Conservation (phyloP, 768 basidiomycete species). For the Mycena maculata region DNA sequence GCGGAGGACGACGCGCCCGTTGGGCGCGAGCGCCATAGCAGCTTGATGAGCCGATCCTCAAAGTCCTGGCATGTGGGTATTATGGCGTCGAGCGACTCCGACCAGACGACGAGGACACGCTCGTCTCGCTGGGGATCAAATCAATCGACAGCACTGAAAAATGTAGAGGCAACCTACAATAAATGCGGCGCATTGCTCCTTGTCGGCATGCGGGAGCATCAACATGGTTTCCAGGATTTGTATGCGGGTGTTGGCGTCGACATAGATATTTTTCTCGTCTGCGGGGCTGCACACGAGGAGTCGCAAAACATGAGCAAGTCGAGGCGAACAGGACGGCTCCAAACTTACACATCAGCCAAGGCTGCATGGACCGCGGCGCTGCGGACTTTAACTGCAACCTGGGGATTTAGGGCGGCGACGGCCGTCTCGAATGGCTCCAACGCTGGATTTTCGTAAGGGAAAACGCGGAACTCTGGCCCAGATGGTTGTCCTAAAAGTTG, state of each 20-base stretch:
- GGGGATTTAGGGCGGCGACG: slow-evolving; percentile 78
- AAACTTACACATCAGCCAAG: slow-evolving; percentile 68
- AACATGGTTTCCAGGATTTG: slow-evolving; percentile 86
- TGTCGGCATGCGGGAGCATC: slow-evolving; percentile 81
- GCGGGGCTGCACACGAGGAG: slow-evolving; percentile 55
- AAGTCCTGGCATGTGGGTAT: slow-evolving; percentile 80
- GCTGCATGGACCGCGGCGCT: slow-evolving; percentile 86
- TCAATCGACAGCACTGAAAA: background rate
- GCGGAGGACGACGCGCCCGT: slow-evolving; percentile 45
- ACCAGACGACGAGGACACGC: slow-evolving; percentile 87
- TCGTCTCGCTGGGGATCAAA: slow-evolving; percentile 71
- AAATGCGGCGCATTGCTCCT: slow-evolving; percentile 90
- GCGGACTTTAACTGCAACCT: slow-evolving; percentile 85
- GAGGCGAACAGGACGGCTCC: slow-evolving; percentile 56
- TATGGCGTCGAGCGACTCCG: slow-evolving; percentile 81
- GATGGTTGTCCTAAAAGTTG: slow-evolving; percentile 26
- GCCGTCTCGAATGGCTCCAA: slow-evolving; percentile 83
- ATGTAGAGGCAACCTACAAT: slow-evolving; percentile 62
- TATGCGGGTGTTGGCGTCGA: slow-evolving; percentile 87
- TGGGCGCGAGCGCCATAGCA: slow-evolving; percentile 74
- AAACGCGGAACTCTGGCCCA: slow-evolving; percentile 74
- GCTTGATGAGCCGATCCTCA: slow-evolving; percentile 81
- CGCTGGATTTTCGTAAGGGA: slow-evolving; percentile 81
- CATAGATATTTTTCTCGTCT: slow-evolving; percentile 69
- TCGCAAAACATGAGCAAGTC: background rate